Base-by-base conservation (phyloP, 1,284 basidiomycete species). In the Moniliophthora roreri region DNA sequence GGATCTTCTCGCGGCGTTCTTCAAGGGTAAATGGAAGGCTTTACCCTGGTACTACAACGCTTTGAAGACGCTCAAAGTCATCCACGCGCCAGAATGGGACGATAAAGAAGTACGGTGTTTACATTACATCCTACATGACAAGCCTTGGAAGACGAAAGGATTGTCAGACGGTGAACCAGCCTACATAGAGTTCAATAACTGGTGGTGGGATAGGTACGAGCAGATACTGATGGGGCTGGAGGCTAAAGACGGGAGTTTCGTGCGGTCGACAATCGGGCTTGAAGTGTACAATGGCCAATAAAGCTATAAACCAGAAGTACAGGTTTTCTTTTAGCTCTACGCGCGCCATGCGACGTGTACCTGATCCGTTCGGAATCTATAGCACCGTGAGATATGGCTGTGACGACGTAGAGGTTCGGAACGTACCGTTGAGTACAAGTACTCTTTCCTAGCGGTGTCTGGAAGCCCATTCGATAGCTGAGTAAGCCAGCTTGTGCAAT, bases 401-500 rank as follows among this genome's bases (percentile, higher is more conserved):
- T 35, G 20, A 24, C 56, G 51, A 48, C 21, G 24, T 3, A 20
- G 47, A 6, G 37, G 39, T 36, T 44, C 18, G 32, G 37, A 45
- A 39, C 72, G 59, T 59, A 91, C 91, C 93, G 79, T 72, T 98
- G 95, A 5, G 94, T 98, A 60, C 93, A 95, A 34, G 84, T 88
- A 54, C 87, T 94, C 66, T 95, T 84, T 38, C 79, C 70, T 32
- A 98, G 65, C 2, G 88, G 81, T 1, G 93, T 97, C 44, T 72
- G 71, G 59, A 85, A 80, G n/a, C 96, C 96, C 94, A 97, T 98
- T 5, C 97, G 81, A 69, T 86, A 93, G 54, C 89, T 87, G 36
- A 99, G 77, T 45, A 99, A 76, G 23, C 96, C 96, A 1, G 97
- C 97, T 69, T 99, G 97, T 1, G 97, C 97, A 53, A 99, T 99